Evolutionary conservation across 1,139 yeast genomes (phyloP).

Genomic region (Kodamaea ohmeri): DNA sequence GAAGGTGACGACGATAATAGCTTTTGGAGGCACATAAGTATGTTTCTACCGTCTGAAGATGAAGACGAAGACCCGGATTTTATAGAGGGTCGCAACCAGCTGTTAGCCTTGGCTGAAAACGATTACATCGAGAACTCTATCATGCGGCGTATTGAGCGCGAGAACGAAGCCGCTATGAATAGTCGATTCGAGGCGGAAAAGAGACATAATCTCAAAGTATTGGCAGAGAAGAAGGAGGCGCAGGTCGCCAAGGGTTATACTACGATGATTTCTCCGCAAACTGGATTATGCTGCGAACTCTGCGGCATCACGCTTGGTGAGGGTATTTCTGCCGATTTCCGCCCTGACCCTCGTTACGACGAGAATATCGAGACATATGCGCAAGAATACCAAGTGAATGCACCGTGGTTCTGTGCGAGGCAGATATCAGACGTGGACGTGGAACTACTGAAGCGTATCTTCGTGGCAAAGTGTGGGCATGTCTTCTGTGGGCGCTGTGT

Average conservation of each 20-base stretch:
- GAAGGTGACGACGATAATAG: constrained; percentile 3
- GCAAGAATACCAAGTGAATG: constrained; percentile 37
- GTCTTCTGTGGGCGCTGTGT: constrained; percentile 85
- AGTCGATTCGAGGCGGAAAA: constrained; percentile 33
- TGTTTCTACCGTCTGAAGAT: constrained; percentile 4
- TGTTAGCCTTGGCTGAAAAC: constrained; percentile 7
- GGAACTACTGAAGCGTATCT: constrained; percentile 65
- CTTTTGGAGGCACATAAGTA: constrained; percentile 7
- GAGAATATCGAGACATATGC: constrained; percentile 27
- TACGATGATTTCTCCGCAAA: constrained; percentile 32
- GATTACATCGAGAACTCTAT: constrained; percentile 29
- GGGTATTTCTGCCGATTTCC: constrained; percentile 60
- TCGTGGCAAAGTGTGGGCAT: constrained; percentile 78
- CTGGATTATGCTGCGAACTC: constrained; percentile 54
- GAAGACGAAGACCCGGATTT: constrained; percentile 10
- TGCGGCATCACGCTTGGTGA: constrained; percentile 71
- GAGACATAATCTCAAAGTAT: constrained; percentile 27
- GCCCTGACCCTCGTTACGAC: constrained; percentile 30
- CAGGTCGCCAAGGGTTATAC: constrained; percentile 31
- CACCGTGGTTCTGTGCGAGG: constrained; percentile 63
- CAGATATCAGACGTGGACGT: constrained; percentile 54
- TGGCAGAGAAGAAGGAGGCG: constrained; percentile 30
- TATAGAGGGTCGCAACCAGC: constrained; percentile 2
- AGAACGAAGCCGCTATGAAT: constrained; percentile 38
- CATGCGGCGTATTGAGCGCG: constrained; percentile 42